Conservation (phyloP, 257 asterid species). For the Solanum megistacrolobum region DNA sequence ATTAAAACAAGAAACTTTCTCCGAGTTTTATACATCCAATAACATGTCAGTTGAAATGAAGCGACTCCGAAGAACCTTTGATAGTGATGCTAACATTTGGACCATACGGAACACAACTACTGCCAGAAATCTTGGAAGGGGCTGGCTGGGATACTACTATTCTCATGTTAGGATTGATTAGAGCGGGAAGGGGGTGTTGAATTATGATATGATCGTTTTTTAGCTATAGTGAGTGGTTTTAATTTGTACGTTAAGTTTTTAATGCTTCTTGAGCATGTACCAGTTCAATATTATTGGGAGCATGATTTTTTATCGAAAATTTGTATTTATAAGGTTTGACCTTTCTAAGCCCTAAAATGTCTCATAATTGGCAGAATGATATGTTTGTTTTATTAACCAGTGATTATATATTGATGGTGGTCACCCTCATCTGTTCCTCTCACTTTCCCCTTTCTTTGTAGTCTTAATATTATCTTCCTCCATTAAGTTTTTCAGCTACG, state of each 20-base stretch:
- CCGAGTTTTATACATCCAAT: not conserved
- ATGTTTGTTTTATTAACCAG: not conserved
- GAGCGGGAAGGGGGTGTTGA: not conserved
- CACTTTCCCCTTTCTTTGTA: not conserved
- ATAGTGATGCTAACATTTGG: not conserved
- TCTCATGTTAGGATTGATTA: not conserved
- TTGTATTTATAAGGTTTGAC: not conserved
- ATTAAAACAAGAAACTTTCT: not conserved
- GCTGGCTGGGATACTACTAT: not conserved
- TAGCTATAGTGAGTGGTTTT: not conserved
- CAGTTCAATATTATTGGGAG: not conserved
- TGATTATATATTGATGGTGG: not conserved
- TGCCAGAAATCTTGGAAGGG: not conserved
- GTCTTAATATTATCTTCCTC: not conserved
- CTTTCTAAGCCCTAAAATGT: not conserved
- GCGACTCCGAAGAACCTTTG: not conserved
- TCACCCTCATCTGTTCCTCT: not conserved
- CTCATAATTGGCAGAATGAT: not conserved
- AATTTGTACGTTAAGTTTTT: not conserved
- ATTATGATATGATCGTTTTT: not conserved
- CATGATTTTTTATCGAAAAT: not conserved
- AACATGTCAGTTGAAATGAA: not conserved
- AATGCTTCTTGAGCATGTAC: not conserved
- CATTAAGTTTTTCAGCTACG: not conserved
- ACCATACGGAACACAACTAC: not conserved